phyloP scores from a whole-genome alignment of 768 basidiomycete species.

The Trametes cinnabarina region DNA sequence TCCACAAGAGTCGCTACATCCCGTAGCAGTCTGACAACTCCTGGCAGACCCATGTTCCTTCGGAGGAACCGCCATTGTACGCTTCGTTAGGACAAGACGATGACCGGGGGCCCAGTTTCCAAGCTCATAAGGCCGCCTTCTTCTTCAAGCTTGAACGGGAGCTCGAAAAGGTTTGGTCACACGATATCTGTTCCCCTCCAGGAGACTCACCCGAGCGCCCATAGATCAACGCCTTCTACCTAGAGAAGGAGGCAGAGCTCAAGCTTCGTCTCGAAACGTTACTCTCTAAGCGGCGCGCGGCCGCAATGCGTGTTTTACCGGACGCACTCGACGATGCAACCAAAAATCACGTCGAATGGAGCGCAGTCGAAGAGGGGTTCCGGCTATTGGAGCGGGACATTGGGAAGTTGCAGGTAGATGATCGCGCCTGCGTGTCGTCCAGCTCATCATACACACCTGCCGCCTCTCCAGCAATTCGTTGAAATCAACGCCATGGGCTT shows the following conservation, averaged over 20 bases:
- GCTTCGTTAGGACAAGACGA: conserved; percentile 62
- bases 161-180: conserved; percentile 72
- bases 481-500: conserved; percentile 98
- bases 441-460: conserved; percentile 12
- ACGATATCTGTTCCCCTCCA: conserved; percentile 2
- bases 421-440: conserved; percentile 12
- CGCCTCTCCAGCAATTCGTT: conserved; percentile 74
- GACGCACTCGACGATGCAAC: conserved; percentile 60
- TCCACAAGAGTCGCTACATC: conserved; percentile 47
- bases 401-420: conserved; percentile 83
- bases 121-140: conserved; percentile 94
- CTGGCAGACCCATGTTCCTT: conserved; percentile 16
- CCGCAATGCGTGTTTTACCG: conserved; percentile 70
- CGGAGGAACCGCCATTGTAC: conserved; percentile 58
- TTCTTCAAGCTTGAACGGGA: conserved; percentile 99
- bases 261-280: conserved; percentile 89
- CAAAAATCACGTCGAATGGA: conserved; percentile 83
- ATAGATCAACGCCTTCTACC: conserved; percentile 96
- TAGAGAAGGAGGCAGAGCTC: conserved; percentile 95
- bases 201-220: neutral
- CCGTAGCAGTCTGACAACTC: conserved; percentile 28
- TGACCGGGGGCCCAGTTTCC: conserved; percentile 80
- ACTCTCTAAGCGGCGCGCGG: conserved; percentile 87
- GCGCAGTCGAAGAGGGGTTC: conserved; percentile 94
- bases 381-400: conserved; percentile 91